Conservation (phyloP, 805 yeast species). For the Myxozyma lipomycoides region DNA sequence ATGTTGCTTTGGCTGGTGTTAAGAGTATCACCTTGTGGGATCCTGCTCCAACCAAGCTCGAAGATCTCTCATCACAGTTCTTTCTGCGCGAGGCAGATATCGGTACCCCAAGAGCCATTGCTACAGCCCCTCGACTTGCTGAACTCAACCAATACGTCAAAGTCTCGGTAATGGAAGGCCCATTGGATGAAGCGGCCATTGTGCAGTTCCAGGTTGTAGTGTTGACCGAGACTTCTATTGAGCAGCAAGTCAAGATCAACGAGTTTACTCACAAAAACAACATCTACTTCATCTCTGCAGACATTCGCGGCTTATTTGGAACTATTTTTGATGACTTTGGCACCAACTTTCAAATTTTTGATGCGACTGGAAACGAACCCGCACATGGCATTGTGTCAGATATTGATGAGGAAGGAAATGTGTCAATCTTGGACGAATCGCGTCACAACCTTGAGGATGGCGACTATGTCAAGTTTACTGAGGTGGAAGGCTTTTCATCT, state of each 20-base stretch:
- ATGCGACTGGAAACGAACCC: slow-evolving; percentile 92
- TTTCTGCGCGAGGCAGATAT: slow-evolving; percentile 67
- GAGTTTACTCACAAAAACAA: slow-evolving; percentile 65
- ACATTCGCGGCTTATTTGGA: slow-evolving; percentile 84
- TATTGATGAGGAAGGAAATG: slow-evolving; percentile 81
- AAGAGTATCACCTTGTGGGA: slow-evolving; percentile 84
- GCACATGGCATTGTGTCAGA: slow-evolving; percentile 80
- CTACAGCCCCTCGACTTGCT: slow-evolving; percentile 61
- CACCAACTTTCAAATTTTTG: slow-evolving; percentile 68
- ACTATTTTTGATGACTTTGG: slow-evolving; percentile 89
- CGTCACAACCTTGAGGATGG: slow-evolving; percentile 96
- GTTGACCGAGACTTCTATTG: slow-evolving; percentile 70
- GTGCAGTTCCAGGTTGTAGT: slow-evolving; percentile 69
- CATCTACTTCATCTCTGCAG: slow-evolving; percentile 78
- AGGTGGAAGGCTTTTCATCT: slow-evolving; percentile 72
- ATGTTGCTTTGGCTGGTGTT: slow-evolving; percentile 95
- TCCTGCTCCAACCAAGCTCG: slow-evolving; percentile 60
- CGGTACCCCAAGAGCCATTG: slow-evolving; percentile 72
- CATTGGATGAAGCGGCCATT: slow-evolving; percentile 53
- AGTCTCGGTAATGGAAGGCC: slow-evolving; percentile 55
- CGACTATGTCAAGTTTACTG: slow-evolving; percentile 78
- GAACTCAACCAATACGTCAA: slow-evolving; percentile 93
- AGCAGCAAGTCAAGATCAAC: slow-evolving; percentile 72
- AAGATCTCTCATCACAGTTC: slow-evolving; percentile 81
- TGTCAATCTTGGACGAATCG: slow-evolving; percentile 86